Conservation (phyloP, 768 basidiomycete species). For the Hygrophorus pudorinus region DNA sequence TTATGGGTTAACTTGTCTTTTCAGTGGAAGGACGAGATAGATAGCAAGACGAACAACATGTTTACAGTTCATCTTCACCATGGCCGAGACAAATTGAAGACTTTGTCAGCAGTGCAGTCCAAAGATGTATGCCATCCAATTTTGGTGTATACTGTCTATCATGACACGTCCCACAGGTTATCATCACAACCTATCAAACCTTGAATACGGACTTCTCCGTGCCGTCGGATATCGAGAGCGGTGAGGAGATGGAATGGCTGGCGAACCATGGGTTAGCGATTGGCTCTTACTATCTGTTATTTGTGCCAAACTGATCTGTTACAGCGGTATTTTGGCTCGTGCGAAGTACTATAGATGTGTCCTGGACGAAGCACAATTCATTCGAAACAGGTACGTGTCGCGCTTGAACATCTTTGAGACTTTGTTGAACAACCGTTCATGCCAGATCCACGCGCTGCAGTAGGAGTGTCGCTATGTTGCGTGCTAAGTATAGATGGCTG, state of each 20-base stretch:
- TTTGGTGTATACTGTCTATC: background rate
- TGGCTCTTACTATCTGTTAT: conserved; percentile 5
- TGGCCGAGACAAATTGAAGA: conserved; percentile 57
- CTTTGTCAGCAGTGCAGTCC: conserved; percentile 17
- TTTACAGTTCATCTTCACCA: conserved; percentile 64
- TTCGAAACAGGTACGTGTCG: conserved; percentile 44
- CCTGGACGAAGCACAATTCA: conserved; percentile 74
- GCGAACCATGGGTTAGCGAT: conserved; percentile 43
- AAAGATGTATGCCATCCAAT: conserved; percentile 34
- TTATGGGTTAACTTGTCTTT: background rate
- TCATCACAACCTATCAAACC: conserved; percentile 74
- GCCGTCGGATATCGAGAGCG: conserved; percentile 35
- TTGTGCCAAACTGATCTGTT: background rate
- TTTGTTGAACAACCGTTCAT: background rate
- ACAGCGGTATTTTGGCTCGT: conserved; percentile 50
- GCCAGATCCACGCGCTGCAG: conserved; percentile 46
- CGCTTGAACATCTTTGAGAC: conserved; percentile 1
- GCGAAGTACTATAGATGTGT: conserved; percentile 61
- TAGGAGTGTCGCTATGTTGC: conserved; percentile 47
- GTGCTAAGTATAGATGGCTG: conserved; percentile 66
- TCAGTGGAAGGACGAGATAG: conserved; percentile 69
- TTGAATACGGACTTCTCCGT: conserved; percentile 49
- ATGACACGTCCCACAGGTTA: conserved; percentile 29
- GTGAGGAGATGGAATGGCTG: conserved; percentile 40
- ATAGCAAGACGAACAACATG: conserved; percentile 52